Conservation (phyloP, 2,329 filamentous ascomycete species). For the Periglandula ipomoeae region DNA sequence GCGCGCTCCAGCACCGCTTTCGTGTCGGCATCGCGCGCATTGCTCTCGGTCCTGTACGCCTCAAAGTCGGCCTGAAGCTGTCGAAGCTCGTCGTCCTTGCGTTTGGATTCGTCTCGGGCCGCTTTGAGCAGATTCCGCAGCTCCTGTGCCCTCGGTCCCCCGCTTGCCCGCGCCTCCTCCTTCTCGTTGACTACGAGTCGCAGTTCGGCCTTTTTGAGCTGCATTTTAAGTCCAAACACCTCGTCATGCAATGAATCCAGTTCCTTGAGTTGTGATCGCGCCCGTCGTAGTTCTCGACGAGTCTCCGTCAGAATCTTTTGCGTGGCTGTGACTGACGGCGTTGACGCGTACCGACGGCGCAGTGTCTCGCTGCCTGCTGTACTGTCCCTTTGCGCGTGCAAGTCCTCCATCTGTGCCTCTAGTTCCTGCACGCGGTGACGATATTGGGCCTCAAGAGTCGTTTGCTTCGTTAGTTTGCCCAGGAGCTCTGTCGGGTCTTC, state of each 20-base stretch:
- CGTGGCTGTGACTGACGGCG: slow-evolving; percentile 36
- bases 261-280: slow-evolving; percentile 44
- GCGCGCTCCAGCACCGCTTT: slow-evolving; percentile 46
- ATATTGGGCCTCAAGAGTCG: slow-evolving; percentile 48
- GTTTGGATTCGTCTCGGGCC: slow-evolving; percentile 32
- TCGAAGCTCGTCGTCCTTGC: slow-evolving; percentile 41
- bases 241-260: slow-evolving; percentile 42
- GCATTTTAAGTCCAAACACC: slow-evolving; percentile 40
- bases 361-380: slow-evolving; percentile 20
- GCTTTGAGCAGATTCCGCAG: slow-evolving; percentile 34
- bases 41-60: slow-evolving; percentile 41
- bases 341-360: slow-evolving; percentile 24
- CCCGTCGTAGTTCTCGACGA: slow-evolving; percentile 44
- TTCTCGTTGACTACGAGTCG: slow-evolving; percentile 15
- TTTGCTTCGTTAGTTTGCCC: slow-evolving; percentile 48
- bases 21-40: slow-evolving; percentile 44
- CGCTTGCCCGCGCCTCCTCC: slow-evolving; percentile 28
- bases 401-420: slow-evolving; percentile 38
- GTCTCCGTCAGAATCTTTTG: slow-evolving; percentile 43
- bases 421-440: slow-evolving; percentile 50
- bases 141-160: slow-evolving; percentile 24
- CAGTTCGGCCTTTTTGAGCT: slow-evolving; percentile 37
- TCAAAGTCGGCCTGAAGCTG: slow-evolving; percentile 44
- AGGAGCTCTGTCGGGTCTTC: slow-evolving; percentile 38
- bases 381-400: slow-evolving; percentile 26